These are phyloP conservation scores for Malus hybrid DNA, from an alignment of 331 rosid species.

Conservation along the genomic window DNA sequence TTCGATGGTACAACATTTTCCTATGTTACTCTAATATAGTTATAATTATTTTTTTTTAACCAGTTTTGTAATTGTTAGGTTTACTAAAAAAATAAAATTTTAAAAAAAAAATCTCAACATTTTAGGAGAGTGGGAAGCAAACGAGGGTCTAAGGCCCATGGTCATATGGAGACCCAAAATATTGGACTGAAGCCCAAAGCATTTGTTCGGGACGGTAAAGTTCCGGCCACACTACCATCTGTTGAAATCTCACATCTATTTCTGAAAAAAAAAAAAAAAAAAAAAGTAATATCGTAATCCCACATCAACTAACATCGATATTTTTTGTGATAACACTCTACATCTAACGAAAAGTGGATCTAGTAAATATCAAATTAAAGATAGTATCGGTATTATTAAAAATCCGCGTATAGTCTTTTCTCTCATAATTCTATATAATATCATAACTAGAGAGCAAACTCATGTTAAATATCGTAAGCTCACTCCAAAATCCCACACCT, in stretches of 20 bases:
- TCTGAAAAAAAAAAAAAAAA: no score
- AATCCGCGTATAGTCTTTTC: fast-evolving
- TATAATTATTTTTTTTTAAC: no score
- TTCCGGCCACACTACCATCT: not conserved
- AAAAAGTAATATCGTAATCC: no score
- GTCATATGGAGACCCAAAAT: not conserved
- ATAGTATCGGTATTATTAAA: fast-evolving
- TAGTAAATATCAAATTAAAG: fast-evolving
- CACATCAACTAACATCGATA: fast-evolving
- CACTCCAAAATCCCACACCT: no score
- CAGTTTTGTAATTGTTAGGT: no score
- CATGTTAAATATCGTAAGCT: no score
- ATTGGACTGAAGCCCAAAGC: not conserved
- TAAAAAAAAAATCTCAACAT: not conserved
- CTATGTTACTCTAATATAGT: no score
- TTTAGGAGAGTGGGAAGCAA: not conserved
- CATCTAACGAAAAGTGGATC: fast-evolving
- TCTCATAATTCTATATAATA: no score
- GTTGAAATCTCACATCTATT: no score
- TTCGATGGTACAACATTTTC: no score
- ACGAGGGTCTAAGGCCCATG: not conserved
- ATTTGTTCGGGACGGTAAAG: not conserved
- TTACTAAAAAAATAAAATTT: no score
- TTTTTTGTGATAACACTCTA: fast-evolving
- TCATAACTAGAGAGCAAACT: fast-evolving